phyloP scores from a whole-genome alignment of 176 grass and related monocot species.

The Lolium multiflorum region DNA sequence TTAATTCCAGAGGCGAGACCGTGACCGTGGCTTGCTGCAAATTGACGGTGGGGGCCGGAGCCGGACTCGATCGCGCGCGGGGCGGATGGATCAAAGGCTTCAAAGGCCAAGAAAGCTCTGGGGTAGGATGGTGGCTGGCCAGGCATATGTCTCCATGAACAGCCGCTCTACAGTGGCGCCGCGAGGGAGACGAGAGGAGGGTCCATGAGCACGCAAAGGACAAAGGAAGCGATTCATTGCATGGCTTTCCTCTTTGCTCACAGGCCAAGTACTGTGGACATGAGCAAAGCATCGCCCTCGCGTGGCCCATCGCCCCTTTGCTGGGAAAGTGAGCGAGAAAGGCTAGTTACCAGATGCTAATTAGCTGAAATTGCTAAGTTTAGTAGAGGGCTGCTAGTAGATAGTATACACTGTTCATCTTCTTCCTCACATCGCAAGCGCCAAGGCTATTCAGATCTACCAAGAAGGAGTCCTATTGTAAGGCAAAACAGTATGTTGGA shows the following conservation, averaged over 20 bases:
- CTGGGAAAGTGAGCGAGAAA: slow-evolving; percentile 43
- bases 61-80: not conserved
- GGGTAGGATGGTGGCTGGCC: slow-evolving; percentile 13
- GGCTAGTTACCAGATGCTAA: not conserved
- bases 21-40: not conserved
- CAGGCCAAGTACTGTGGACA: slow-evolving; percentile 25
- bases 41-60: slow-evolving; percentile 27
- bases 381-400: too few species aligned
- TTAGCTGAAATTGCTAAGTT: not conserved
- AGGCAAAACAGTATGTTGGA: not conserved
- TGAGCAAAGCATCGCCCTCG: slow-evolving; percentile 34
- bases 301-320: slow-evolving; percentile 37
- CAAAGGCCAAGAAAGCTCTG: not conserved
- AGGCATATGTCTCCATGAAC: not conserved
- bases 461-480: not conserved
- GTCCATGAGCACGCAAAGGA: slow-evolving; percentile 31
- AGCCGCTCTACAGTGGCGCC: slow-evolving; percentile 21
- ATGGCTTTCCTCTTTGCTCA: slow-evolving; percentile 49
- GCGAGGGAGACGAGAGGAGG: slow-evolving; percentile 5
- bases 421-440: slow-evolving; percentile 36
- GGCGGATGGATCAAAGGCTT: slow-evolving; percentile 25
- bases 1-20: slow-evolving; percentile 13
- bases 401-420: slow-evolving; percentile 47
- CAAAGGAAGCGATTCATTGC: slow-evolving; percentile 44
- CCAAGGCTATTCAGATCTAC: not conserved